Base-by-base conservation (phyloP, 805 yeast species). In the Starmerella davenportii region DNA sequence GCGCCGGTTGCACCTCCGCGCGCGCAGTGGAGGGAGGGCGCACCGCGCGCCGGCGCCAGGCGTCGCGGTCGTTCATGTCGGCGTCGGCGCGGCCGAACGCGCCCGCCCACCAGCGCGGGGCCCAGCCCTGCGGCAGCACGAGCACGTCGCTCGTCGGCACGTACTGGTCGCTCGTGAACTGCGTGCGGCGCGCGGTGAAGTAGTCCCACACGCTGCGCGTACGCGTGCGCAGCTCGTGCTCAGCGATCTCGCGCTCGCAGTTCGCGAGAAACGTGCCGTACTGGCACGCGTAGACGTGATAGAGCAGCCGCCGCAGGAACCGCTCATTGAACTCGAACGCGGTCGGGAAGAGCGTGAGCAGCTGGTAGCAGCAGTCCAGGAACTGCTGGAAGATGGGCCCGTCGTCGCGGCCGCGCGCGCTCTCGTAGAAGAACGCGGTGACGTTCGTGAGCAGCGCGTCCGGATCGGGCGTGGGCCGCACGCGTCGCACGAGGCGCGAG, bases 341-440 rank as follows among this genome's bases (percentile, higher is more conserved):
- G 1, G 60, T 51, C 0, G 94, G 93, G 47, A 70, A 66, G 52
- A 82, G 93, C 5, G 72, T 57, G 37, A 69, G 56, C 16, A 87
- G 53, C 53, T 90, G 98, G 55, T 76, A 84, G 1, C 82, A 78
- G 46, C 90, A 75, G 52, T 90, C 98, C 34, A 90, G 58, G 58
- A 85, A 90, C 53, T 90, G 98, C 50, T 84, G 95, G 59, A 90
- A 87, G 1, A 85, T 72, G 0, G 98, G 98, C 11, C 94, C 79
- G n/a, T 76, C 72, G 39, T 72, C 68, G 45, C 51, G 41, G 18
- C 48, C 51, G 23, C 44, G 42, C 2, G 54, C 39, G 11, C 50
- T 39, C 20, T 51, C 54, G 20, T 43, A 34, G 21, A 51, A 35
- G 34, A 51, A 51, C 31, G 39, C 64, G 37, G 74, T 64, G 18